A percentile compares a stretch with the other conserved stretches of the same genome.
Conservation (phyloP, 2,329 filamentous ascomycete species). For the Coleophoma eucalyptorum region DNA sequence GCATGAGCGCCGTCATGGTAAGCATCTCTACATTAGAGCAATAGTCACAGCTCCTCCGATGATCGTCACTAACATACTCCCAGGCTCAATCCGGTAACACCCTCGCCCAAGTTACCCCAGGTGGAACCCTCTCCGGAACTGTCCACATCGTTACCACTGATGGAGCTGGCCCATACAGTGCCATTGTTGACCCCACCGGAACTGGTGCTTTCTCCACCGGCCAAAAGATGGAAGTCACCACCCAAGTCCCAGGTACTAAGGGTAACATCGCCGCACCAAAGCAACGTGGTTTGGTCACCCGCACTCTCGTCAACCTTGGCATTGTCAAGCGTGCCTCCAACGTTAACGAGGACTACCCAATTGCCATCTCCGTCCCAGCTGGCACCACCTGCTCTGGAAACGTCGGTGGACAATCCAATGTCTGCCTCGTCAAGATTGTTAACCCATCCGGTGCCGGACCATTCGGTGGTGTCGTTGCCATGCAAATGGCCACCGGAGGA, state of each 20-base stretch:
- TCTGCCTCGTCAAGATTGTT: conserved; percentile 61
- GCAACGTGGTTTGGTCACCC: conserved; percentile 18
- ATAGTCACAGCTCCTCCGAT: not conserved
- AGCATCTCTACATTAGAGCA: not conserved
- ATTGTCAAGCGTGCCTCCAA: conserved; percentile 27
- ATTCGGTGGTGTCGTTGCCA: conserved; percentile 57
- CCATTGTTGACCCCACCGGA: conserved; percentile 60
- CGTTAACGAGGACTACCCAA: conserved; percentile 37
- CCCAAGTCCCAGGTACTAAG: conserved; percentile 42
- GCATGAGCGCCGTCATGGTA: conserved; percentile 51
- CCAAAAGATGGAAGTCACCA: conserved; percentile 49
- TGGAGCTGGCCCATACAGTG: conserved; percentile 52
- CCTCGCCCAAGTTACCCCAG: conserved; percentile 55
- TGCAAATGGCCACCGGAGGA: conserved; percentile 38
- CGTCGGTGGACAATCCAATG: conserved; percentile 53
- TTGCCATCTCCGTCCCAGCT: conserved; percentile 35
- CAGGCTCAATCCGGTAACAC: conserved; percentile 44
- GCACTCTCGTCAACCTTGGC: conserved; percentile 21
- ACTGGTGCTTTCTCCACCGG: conserved; percentile 45
- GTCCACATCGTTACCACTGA: conserved; percentile 66
- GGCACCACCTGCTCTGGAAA: conserved; percentile 54
- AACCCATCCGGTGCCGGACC: conserved; percentile 58
- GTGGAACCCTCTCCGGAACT: conserved; percentile 57
- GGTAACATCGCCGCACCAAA: conserved; percentile 31
- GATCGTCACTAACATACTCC: not conserved